These are phyloP conservation scores for Debaryomycetaceae sp. DNA, from an alignment of 1,139 yeast genomes.

Conservation along the genomic window DNA sequence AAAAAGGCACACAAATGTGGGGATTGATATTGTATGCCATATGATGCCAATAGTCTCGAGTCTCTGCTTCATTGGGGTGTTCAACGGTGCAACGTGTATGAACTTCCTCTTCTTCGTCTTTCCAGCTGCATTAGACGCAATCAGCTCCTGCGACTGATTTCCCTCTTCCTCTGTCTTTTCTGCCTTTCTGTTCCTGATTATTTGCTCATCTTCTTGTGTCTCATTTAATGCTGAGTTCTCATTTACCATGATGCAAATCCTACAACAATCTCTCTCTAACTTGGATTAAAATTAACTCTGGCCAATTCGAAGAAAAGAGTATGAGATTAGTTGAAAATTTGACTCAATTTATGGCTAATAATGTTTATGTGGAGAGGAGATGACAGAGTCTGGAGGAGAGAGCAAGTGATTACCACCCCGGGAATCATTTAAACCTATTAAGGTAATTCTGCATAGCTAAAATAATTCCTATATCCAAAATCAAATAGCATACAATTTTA, in stretches of 20 bases:
- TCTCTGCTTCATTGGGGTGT: constrained; percentile 56
- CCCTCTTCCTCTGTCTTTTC: neutral
- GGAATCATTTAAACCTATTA: neutral
- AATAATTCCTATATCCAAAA: neutral
- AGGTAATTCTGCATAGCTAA: neutral
- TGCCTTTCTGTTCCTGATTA: neutral
- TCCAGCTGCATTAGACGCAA: neutral
- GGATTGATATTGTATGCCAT: constrained; percentile 76
- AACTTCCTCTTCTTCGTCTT: constrained; percentile 7
- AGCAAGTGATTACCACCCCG: neutral
- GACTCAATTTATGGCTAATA: no score
- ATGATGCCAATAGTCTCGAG: constrained; percentile 70
- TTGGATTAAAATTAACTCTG: no score
- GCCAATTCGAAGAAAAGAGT: no score
- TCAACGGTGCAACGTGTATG: constrained; percentile 48
- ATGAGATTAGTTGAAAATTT: no score
- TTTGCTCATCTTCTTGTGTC: neutral
- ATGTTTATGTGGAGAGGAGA: neutral
- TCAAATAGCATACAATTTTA: neutral
- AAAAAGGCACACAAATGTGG: constrained; percentile 52
- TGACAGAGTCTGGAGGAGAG: neutral
- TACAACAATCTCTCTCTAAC: no score
- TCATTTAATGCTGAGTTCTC: neutral
- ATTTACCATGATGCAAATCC: constrained; percentile 1
- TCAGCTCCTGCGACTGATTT: neutral